Evolutionary conservation across 495 filamentous ascomycete genomes (phyloP), one percentile per base, ranked within the genome.

Genomic region (Tuber melanosporum): DNA sequence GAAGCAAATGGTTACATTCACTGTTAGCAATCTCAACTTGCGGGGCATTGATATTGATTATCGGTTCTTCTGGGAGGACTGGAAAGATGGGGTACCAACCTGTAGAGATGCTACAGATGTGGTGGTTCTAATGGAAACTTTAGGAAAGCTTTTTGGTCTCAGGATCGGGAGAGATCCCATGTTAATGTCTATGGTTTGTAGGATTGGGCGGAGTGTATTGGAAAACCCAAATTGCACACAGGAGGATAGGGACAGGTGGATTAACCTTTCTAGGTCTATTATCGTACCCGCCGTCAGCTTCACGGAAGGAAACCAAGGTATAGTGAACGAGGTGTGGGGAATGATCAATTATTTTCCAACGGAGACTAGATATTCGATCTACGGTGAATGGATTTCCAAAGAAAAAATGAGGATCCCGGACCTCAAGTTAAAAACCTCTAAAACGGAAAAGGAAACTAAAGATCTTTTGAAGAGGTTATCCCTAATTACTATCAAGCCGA

Each of bases 61-160:
- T 82, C 88, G 92, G 42, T 98, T 96, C 83, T 99, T 98, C 85
- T 97, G 94, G 91, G 95, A 98, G 76, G 94, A 98, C 74, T 99
- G 96, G 96, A 87, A 91, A 15, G 95, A 98, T 78, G 95, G 94
- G 78, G 87, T 98, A 44, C 96, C 96, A 3, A 85, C 97, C 15
- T 98, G 95, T 82, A 94, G 97, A 82, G 91, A 87, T 5, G 89
- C 97, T 9, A 93, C 97, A 79, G 95, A 99, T 82, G 87, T 99
- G 4, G 95, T 98, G 81, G 88, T 89, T 3, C 89, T 99, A 17
- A 97, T 93, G 85, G 89, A 90, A 70, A 94, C 94, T 0, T 87
- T 99, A 42, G 86, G 97, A 36, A 94, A 95, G 77, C 86, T 94
- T 41, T 90, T 93, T 0, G 94, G 95, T 12, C 90, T 94, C 81